phyloP scores from a whole-genome alignment of 1,139 yeast species.

The Meyerozyma smithsonii region DNA sequence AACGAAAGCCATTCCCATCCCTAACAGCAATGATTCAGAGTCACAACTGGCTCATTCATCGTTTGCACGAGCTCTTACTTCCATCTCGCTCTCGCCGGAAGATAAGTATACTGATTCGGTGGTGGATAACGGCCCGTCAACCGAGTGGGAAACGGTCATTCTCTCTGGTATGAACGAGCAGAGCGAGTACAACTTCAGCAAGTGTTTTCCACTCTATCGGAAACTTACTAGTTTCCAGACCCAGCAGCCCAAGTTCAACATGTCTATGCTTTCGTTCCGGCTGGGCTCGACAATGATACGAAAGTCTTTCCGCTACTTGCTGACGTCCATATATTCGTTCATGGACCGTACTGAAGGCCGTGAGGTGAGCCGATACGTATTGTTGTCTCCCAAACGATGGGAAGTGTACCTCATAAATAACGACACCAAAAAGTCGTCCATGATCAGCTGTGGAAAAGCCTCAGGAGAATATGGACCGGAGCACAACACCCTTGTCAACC shows the following conservation, averaged over 20 bases:
- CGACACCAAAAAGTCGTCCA: conserved; percentile 45
- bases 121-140: conserved; percentile 1
- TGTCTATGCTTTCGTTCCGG: conserved; percentile 23
- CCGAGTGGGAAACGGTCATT: conserved; percentile 19
- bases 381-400: conserved; percentile 67
- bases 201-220: conserved; percentile 80
- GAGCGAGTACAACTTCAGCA: conserved; percentile 64
- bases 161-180: conserved; percentile 30
- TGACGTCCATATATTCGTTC: conserved; percentile 56
- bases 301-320: conserved; percentile 43
- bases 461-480: conserved; percentile 62
- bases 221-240: conserved; percentile 62
- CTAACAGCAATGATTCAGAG: not conserved
- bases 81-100: conserved; percentile 6
- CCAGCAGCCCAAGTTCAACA: conserved; percentile 48
- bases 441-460: conserved; percentile 64
- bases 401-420: conserved; percentile 55
- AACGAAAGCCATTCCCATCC: not conserved
- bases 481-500: conserved; percentile 24
- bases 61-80: conserved; percentile 2
- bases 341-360: conserved; percentile 29
- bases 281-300: conserved; percentile 31
- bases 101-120: conserved; percentile 1
- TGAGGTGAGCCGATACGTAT: conserved; percentile 56
- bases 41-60: not conserved